Base-by-base conservation (phyloP, 169 alveolate genomes). In the Babesia caballi region DNA sequence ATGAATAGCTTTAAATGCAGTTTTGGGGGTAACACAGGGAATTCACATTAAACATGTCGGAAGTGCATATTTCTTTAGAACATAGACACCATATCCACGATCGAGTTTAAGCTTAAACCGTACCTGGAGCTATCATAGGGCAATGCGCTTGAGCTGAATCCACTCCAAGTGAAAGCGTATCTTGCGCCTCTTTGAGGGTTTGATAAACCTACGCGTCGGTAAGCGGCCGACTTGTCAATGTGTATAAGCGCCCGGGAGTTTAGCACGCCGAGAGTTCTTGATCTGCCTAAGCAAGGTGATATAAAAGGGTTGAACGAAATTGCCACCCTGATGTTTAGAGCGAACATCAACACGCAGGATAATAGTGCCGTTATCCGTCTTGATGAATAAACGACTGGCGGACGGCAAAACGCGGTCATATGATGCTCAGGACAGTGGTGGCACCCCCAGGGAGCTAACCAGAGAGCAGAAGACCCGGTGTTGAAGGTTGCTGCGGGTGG, bases 281-380 rank as follows among this genome's bases (percentile, higher is more conserved):
- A 14, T 56, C 66, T 35, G 21, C 66, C 2, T 2, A 32, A 15
- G 28, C 32, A 6, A 30, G 28, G 66, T 36, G 44, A 38, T 38
- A 19, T 33, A 12, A 44, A 7, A 4, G 49, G 0, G 12, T 35
- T 12, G 50, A 63, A 63, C 9, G 73, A 46, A 21, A 7, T 0
- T 14, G 60, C 50, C 32, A 23, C 25, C 30, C 60, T 47, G 9
- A 19, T 47, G 6, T 32, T 4, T 36, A 63, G 33, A n/a, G 54
- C 61, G 9, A 49, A 46, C 73, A 63, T 63, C 38, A 60, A 60
- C 56, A 1, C 52, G 50, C 38, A n/a, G 57, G 17, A n/a, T 17
- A 32, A 30, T 38, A 14, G 15, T 7, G 33, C 40, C 17, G n/a
- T 9, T 6, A 5, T 6, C 54, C 57, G 38, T 27, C 40, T 40